Percentiles rank a stretch among this genome's conserved stretches.
Evolutionary conservation across 2,329 filamentous ascomycete species (phyloP).

Genomic region (Aspergillus vadensis): DNA sequence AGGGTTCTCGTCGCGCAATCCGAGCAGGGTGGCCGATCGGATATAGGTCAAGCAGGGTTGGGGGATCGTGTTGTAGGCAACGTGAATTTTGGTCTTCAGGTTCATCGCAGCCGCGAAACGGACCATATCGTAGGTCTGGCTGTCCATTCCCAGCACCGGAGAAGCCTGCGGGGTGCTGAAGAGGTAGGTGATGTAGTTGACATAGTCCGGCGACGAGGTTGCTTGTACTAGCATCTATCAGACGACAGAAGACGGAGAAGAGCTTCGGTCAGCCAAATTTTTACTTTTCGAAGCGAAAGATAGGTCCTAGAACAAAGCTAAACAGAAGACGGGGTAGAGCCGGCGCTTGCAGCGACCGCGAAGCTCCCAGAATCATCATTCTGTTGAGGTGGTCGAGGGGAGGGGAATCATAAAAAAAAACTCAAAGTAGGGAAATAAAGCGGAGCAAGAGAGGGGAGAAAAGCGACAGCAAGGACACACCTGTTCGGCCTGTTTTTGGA

Average conservation of each 20-base stretch:
- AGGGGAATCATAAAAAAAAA: constrained; percentile 3
- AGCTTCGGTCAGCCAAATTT: constrained; percentile 21
- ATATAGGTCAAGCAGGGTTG: constrained; percentile 73
- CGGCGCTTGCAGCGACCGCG: neutral
- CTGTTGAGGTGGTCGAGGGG: neutral
- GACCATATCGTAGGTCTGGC: constrained; percentile 69
- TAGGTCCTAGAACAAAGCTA: neutral
- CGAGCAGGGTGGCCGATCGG: constrained; percentile 74
- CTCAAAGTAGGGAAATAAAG: constrained; percentile 11
- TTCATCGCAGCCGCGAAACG: constrained; percentile 88
- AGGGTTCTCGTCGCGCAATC: constrained; percentile 75
- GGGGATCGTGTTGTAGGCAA: constrained; percentile 73
- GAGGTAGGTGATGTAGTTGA: constrained; percentile 94
- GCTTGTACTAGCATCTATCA: constrained; percentile 88
- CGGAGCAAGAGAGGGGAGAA: constrained; percentile 3
- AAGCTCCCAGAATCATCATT: too few relatives aligned
- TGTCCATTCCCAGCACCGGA: constrained; percentile 59
- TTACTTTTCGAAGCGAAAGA: constrained; percentile 8
- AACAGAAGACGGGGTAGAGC: neutral
- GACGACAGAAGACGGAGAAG: neutral
- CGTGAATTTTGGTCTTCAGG: constrained; percentile 89
- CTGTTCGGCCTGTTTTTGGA: constrained; percentile 85
- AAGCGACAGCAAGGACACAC: constrained; percentile 56
- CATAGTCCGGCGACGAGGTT: constrained; percentile 85
- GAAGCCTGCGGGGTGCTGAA: constrained; percentile 69